A percentile compares a stretch with the other conserved stretches of the same genome.
These are phyloP conservation scores for Neurospora sp. DNA, from an alignment of 495 filamentous ascomycete species.

Conservation along the genomic window DNA sequence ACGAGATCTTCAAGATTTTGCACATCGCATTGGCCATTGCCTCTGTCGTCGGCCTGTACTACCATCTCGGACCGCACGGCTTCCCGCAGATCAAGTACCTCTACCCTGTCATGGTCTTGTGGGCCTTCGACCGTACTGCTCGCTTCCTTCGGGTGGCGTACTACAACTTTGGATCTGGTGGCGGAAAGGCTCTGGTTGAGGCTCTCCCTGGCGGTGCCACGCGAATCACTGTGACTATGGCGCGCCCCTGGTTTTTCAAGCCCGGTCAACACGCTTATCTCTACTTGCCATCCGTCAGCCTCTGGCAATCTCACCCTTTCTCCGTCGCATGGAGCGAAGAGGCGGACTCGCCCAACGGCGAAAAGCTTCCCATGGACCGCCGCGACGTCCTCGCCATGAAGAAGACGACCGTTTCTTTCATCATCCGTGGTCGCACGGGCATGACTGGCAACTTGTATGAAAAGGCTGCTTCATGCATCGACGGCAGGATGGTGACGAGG, in stretches of 20 bases:
- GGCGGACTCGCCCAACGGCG: conserved; percentile 31
- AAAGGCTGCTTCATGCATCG: conserved; percentile 49
- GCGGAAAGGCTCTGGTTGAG: conserved; percentile 49
- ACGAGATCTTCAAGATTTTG: conserved; percentile 73
- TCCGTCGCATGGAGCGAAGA: conserved; percentile 57
- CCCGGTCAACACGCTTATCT: conserved; percentile 74
- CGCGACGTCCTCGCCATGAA: conserved; percentile 44
- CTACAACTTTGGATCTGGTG: conserved; percentile 57
- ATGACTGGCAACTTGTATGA: conserved; percentile 72
- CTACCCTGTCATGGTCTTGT: conserved; percentile 49
- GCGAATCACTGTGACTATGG: conserved; percentile 65
- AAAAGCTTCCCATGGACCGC: conserved; percentile 47
- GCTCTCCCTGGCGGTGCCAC: conserved; percentile 55
- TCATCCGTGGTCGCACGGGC: conserved; percentile 68
- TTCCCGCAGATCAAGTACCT: conserved; percentile 55
- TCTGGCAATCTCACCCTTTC: conserved; percentile 62
- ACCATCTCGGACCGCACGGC: conserved; percentile 53
- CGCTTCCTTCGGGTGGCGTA: conserved; percentile 48
- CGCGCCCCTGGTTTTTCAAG: conserved; percentile 62
- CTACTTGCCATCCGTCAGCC: conserved; percentile 66
- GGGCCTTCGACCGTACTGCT: conserved; percentile 52
- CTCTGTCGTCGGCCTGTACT: conserved; percentile 56
- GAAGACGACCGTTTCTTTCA: conserved; percentile 63
- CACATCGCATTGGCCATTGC: conserved; percentile 62
- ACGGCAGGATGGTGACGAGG: conserved; percentile 47